Evolutionary conservation across 1,284 basidiomycete species (phyloP), one percentile per base, ranked within the genome.

Genomic region (Austroboletus olivaceoglutinosus): DNA sequence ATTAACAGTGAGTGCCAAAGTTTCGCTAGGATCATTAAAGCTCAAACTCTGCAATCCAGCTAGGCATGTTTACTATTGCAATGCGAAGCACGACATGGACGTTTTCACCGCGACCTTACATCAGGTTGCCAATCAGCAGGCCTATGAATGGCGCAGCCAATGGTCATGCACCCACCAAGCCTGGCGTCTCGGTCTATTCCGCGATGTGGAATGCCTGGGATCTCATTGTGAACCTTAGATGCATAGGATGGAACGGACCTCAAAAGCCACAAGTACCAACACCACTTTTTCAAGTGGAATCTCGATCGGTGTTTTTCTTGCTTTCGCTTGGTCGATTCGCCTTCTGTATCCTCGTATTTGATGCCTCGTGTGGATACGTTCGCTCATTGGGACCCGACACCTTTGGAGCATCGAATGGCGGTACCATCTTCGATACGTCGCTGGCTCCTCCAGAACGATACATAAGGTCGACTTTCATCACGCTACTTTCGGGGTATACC

Each of bases 341-440:
- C 16, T 22, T 39, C 37, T 39, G 21, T 10, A 5, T 13, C 4
- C 37, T 39, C 21, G 21, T 16, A 13, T 23, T 21, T 19, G 37
- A 39, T 6, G 21, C 37, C 37, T 13, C 22, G 21, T 15, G 5
- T 11, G 19, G 18, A 21, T 47, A 5, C 11, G 10, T 47, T 22
- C 45, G 33, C 12, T 50, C 39, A 2, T 43, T 68, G 30, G 63
- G 65, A 42, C 53, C 54, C 0, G 40, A 52, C 11, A 56, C 67
- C 2, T 65, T 69, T 45, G 65, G 55, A 45, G 53, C 52, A n/a
- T 33, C 58, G 16, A 31, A 50, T n/a, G 65, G 67, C 1, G 75
- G 75, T 9, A 73, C 76, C 23, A 80, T 86, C 48, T 83, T 79
- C 58, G 75, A 82, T 58, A 39, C 63, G 13, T 63, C 70, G 15